Conservation (phyloP, 2,329 filamentous ascomycete genomes). For the Fusarium cicatricum region DNA sequence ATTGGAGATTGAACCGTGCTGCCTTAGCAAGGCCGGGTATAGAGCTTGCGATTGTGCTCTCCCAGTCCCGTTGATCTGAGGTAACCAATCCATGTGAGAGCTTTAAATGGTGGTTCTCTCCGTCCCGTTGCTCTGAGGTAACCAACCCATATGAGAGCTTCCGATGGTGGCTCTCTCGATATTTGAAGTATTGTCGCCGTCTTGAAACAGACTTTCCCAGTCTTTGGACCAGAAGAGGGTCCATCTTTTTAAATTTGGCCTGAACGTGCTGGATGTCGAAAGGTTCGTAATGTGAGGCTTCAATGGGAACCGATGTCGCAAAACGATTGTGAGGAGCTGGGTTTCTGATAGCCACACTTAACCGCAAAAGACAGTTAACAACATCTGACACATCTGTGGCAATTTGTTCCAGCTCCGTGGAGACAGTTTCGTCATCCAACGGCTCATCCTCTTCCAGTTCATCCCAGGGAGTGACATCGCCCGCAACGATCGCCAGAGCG, state of each 20-base stretch:
- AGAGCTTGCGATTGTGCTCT: background rate
- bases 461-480: background rate
- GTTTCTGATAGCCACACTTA: conserved; percentile 3
- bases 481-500: background rate
- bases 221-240: rapidly evolving
- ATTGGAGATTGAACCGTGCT: rapidly evolving
- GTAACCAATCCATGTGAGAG: background rate
- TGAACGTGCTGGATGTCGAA: conserved; percentile 14
- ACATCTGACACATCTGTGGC: background rate
- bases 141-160: too few species aligned
- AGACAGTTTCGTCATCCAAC: rapidly evolving
- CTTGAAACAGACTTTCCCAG: background rate
- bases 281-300: background rate
- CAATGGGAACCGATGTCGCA: rapidly evolving
- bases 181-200: conserved; percentile 19
- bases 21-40: rapidly evolving
- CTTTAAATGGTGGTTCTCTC: too few species aligned
- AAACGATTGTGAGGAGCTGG: conserved; percentile 22
- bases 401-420: conserved; percentile 3
- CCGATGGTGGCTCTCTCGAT: conserved; percentile 8
- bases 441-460: background rate
- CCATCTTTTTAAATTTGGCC: rapidly evolving
- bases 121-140: too few species aligned
- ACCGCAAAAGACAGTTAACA: background rate
- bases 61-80: rapidly evolving